Percentiles rank a stretch among this genome's conserved stretches.
Conservation (phyloP, 176 grass and related monocot species). For the Poa annua region DNA sequence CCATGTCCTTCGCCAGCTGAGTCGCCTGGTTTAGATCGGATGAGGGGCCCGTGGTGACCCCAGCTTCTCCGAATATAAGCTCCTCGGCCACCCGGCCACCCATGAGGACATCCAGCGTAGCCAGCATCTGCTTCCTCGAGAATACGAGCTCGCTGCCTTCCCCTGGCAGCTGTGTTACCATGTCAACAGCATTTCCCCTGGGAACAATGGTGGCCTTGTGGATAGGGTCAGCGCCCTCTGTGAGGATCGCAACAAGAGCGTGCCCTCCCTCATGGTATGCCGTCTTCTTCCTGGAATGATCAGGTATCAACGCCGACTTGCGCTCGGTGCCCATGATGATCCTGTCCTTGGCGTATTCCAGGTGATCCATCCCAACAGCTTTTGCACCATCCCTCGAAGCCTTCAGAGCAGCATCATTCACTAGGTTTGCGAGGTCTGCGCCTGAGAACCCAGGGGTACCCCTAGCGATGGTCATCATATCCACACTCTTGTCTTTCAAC, state of each 20-base stretch:
- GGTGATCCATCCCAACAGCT: neutral
- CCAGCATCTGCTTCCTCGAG: neutral
- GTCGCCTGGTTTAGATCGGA: neutral
- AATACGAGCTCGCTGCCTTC: too few relatives aligned
- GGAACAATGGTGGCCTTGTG: neutral
- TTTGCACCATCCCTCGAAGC: constrained; percentile 5
- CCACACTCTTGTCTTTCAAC: neutral
- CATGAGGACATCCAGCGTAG: neutral
- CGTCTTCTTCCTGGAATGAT: neutral
- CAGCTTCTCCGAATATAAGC: neutral
- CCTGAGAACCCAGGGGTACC: neutral
- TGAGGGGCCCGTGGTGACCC: neutral
- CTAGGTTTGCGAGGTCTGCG: constrained; percentile 11
- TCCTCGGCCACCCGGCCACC: constrained; percentile 5
- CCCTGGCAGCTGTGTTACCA: too few relatives aligned
- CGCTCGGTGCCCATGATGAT: neutral
- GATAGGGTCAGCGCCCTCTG: neutral
- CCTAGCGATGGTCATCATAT: neutral
- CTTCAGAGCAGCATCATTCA: neutral
- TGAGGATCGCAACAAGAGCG: neutral
- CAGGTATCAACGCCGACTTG: neutral
- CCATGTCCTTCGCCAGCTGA: neutral
- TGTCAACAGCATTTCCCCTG: neutral
- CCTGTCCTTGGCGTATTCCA: neutral
- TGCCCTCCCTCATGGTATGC: constrained; percentile 4